Conservation (phyloP, 371 early-diverging fungal species). For the Mucor lusitanicus region DNA sequence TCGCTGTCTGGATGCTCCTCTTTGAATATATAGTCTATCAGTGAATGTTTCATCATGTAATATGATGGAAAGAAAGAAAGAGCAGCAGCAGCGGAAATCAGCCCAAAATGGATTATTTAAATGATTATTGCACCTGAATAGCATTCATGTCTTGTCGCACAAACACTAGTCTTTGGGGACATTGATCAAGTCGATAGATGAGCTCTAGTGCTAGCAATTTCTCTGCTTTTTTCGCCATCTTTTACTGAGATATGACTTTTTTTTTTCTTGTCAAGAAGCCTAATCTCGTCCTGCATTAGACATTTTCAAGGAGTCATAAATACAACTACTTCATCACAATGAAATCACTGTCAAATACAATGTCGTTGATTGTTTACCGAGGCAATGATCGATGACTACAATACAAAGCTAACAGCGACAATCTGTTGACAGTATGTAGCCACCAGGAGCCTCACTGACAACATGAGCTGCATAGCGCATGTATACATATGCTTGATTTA, state of each 20-base stretch:
- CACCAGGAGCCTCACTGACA: background rate
- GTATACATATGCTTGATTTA: background rate
- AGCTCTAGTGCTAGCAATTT: background rate
- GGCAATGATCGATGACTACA: background rate
- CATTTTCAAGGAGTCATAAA: background rate
- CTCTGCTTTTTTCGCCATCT: no score
- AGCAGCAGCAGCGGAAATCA: background rate
- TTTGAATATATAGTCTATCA: background rate
- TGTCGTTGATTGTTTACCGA: background rate
- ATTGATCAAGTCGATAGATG: background rate
- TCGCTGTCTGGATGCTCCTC: background rate
- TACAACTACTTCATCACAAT: background rate
- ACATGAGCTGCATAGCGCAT: background rate
- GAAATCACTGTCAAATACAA: background rate
- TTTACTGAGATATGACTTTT: no score
- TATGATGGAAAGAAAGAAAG: background rate
- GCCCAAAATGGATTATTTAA: background rate
- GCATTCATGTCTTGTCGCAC: background rate
- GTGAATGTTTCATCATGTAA: conserved; percentile 2
- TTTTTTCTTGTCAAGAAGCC: no score
- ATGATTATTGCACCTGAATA: background rate
- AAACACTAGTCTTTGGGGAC: background rate
- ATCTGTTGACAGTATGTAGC: background rate
- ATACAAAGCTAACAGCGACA: background rate
- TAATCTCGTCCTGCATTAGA: background rate